Base-by-base conservation (phyloP, 306 rosid genomes). In the Dicorynia guianensis region DNA sequence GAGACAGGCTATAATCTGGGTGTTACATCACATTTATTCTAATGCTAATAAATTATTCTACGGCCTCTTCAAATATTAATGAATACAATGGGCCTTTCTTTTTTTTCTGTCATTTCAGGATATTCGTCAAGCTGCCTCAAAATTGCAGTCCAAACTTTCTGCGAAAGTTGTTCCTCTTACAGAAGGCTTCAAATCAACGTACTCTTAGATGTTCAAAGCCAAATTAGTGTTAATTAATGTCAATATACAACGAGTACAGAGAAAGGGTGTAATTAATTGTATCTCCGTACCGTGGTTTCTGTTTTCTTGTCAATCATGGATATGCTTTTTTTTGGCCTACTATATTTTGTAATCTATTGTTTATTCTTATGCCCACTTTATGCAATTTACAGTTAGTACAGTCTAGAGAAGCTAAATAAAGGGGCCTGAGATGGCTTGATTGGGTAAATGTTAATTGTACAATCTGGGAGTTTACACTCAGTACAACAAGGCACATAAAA, bases 161-260 rank as follows among this genome's bases (percentile, higher is more conserved):
- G 86, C 89, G 3, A 88, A 88, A 58, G 89, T 88, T 60, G 76
- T 80, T 44, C 87, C 89, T 68, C 87, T 88, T 25, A 85, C 86
- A 46, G 92, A 88, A 77, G 89, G 92, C 44, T 88, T 88, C 80
- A 88, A 85, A 66, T 85, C 92, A 34, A 62, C 71, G 66, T 69
- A 85, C 65, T 15, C 84, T 7, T 74, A 11, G 75, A 76, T 38
- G 36, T 35, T 33, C 2, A 9, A 46, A 12, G 13, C 11, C 15
- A 10, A 46, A 8, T 46, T 46, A 46, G n/a, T 46, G 14, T 12
- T 25, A 3, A 40, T 3, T 40, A 8, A 0, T 40, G 3, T 40
- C 46, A 40, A 40, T 5, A 40, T 5, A 8, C 6, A 5, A 8
- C 46, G 8, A 40, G 3, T 8, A 8, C 6, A 5, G 30, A 63